Percentiles rank a stretch among this genome's conserved stretches.
Evolutionary conservation across 306 rosid genomes (phyloP).

Genomic region (Pterocarpus santalinus): DNA sequence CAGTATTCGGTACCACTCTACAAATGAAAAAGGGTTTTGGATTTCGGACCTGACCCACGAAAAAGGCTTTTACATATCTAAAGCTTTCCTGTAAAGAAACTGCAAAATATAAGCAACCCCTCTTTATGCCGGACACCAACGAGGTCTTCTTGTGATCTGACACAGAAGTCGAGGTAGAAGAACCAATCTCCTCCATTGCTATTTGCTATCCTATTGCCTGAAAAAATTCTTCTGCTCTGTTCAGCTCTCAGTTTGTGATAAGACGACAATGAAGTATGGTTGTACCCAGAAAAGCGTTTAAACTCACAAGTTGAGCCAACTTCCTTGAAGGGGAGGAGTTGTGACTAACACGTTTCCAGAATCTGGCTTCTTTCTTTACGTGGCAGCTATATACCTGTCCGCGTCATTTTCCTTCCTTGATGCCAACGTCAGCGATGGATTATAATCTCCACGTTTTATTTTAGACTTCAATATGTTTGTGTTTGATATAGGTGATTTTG

Average conservation of each 20-base stretch:
- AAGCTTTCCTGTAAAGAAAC: slow-evolving; percentile 51
- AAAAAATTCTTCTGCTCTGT: not conserved
- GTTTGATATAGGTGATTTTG: too few species aligned
- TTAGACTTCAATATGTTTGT: too few species aligned
- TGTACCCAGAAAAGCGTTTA: too few species aligned
- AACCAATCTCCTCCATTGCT: slow-evolving; percentile 33
- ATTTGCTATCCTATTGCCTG: not conserved
- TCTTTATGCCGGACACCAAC: slow-evolving; percentile 34
- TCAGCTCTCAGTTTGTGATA: slow-evolving; percentile 2
- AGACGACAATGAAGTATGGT: not conserved
- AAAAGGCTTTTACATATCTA: slow-evolving; percentile 50
- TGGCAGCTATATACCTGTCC: slow-evolving; percentile 39
- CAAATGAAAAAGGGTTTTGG: not conserved
- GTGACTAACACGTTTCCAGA: slow-evolving; percentile 26
- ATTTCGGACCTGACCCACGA: slow-evolving; percentile 56
- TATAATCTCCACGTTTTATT: too few species aligned
- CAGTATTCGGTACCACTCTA: not conserved
- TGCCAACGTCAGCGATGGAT: not conserved
- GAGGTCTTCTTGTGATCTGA: slow-evolving; percentile 43
- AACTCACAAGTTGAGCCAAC: not conserved
- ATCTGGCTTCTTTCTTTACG: slow-evolving; percentile 26
- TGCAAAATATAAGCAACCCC: slow-evolving; percentile 41
- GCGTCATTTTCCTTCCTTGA: not conserved
- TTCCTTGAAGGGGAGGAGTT: not conserved
- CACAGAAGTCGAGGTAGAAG: slow-evolving; percentile 24